phyloP scores from a whole-genome alignment of 1,284 basidiomycete species.

The Vanrija pseudolonga region DNA sequence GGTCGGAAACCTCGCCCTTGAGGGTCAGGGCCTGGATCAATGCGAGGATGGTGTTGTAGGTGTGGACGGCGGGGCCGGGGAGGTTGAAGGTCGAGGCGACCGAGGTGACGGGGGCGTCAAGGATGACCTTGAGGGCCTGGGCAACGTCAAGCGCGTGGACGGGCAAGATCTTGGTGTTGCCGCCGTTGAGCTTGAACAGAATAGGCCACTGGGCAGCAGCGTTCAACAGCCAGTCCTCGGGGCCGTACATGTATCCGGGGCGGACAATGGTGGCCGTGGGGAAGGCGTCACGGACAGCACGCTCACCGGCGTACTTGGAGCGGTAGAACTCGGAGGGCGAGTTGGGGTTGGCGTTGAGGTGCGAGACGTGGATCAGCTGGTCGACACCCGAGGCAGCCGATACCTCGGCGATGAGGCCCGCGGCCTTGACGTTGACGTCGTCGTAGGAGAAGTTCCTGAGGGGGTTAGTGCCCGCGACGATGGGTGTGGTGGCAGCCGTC shows the following conservation, averaged over 20 bases:
- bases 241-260: slow-evolving; percentile 81
- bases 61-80: slow-evolving; percentile 83
- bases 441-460: slow-evolving; percentile 75
- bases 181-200: slow-evolving; percentile 89
- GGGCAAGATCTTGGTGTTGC: slow-evolving; percentile 79
- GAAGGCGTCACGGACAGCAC: slow-evolving; percentile 78
- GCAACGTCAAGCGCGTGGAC: slow-evolving; percentile 95
- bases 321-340: slow-evolving; percentile 82
- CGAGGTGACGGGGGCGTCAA: slow-evolving; percentile 59
- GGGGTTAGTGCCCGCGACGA: neutral
- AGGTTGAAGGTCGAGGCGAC: slow-evolving; percentile 70
- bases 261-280: slow-evolving; percentile 84
- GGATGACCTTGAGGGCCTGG: slow-evolving; percentile 78
- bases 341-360: slow-evolving; percentile 79
- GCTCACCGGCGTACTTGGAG: slow-evolving; percentile 87
- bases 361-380: slow-evolving; percentile 90
- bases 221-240: slow-evolving; percentile 92
- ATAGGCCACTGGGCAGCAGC: slow-evolving; percentile 90
- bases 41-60: slow-evolving; percentile 77
- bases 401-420: slow-evolving; percentile 74
- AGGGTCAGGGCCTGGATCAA: slow-evolving; percentile 78
- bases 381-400: slow-evolving; percentile 73
- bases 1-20: slow-evolving; percentile 62
- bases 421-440: slow-evolving; percentile 55
- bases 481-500: neutral